Percentiles rank a stretch among this genome's conserved stretches.
Evolutionary conservation across 139 green algal species (phyloP).

Genomic region (Chlamydomonas sp.): DNA sequence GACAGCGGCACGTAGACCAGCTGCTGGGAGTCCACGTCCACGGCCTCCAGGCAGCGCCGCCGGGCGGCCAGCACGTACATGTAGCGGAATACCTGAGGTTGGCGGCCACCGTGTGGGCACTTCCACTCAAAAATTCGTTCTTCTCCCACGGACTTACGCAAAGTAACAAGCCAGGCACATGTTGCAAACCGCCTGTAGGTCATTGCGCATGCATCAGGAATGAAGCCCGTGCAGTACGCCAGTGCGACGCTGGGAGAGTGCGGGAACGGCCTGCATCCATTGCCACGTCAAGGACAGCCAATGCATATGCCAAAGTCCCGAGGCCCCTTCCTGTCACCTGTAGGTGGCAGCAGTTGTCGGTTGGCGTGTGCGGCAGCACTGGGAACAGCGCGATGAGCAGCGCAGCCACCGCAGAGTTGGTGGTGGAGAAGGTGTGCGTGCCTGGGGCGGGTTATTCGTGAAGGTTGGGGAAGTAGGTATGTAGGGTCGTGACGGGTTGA

Average conservation of each 20-base stretch:
- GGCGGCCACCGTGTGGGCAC: background rate
- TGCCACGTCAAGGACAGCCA: background rate
- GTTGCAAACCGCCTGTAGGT: too few relatives aligned
- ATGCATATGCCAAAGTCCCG: background rate
- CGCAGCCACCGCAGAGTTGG: conserved; percentile 78
- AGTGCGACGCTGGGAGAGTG: too few relatives aligned
- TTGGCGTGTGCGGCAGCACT: conserved; percentile 72
- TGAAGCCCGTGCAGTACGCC: too few relatives aligned
- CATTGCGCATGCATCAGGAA: too few relatives aligned
- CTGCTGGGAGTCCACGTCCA: conserved; percentile 83
- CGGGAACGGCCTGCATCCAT: too few relatives aligned
- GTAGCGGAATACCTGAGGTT: conserved; percentile 88
- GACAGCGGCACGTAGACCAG: conserved; percentile 81
- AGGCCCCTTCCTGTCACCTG: conserved; percentile 59
- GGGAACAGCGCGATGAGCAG: conserved; percentile 94
- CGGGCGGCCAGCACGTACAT: conserved; percentile 93
- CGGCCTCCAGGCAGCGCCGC: conserved; percentile 77
- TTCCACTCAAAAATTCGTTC: background rate
- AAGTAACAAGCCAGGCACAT: background rate
- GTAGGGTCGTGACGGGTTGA: background rate
- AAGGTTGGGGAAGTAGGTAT: background rate
- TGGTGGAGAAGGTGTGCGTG: conserved; percentile 78
- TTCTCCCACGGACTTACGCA: background rate
- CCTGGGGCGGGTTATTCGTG: conserved; percentile 34
- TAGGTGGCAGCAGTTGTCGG: conserved; percentile 93